These are phyloP conservation scores for Stromatinia cepivora DNA, from an alignment of 2,329 filamentous ascomycete species.

Conservation along the genomic window DNA sequence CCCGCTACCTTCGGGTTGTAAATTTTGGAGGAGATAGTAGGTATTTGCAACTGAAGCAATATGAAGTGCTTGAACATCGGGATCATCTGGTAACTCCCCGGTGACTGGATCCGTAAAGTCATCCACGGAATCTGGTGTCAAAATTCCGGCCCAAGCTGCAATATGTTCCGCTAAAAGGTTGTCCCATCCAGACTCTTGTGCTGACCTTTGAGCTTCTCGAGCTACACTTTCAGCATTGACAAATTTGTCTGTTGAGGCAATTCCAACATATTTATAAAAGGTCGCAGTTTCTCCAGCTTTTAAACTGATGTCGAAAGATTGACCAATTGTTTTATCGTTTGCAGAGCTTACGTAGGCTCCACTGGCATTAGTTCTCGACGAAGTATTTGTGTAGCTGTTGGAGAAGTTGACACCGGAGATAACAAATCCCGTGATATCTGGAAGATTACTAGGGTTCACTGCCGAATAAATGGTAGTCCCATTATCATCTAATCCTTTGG, in stretches of 20 bases:
- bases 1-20: constrained; percentile 49
- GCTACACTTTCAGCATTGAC: constrained; percentile 56
- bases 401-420: constrained; percentile 50
- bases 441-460: constrained; percentile 62
- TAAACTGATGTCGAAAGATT: constrained; percentile 56
- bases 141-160: constrained; percentile 60
- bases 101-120: constrained; percentile 57
- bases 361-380: constrained; percentile 32
- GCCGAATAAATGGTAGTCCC: constrained; percentile 60
- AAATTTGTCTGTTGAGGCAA: constrained; percentile 69
- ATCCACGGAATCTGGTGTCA: constrained; percentile 63
- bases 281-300: constrained; percentile 53
- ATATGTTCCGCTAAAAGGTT: constrained; percentile 56
- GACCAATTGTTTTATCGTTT: constrained; percentile 65
- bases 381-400: constrained; percentile 43
- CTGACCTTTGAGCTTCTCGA: constrained; percentile 53
- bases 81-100: constrained; percentile 58
- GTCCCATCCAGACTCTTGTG: constrained; percentile 55
- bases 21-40: constrained; percentile 56
- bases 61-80: constrained; percentile 55
- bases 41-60: constrained; percentile 56
- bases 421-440: constrained; percentile 62
- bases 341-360: constrained; percentile 48
- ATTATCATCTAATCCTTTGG: constrained; percentile 55
- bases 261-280: constrained; percentile 67